Evolutionary conservation across 1,284 basidiomycete genomes (phyloP).

Genomic region (Ceratobasidium sp.): DNA sequence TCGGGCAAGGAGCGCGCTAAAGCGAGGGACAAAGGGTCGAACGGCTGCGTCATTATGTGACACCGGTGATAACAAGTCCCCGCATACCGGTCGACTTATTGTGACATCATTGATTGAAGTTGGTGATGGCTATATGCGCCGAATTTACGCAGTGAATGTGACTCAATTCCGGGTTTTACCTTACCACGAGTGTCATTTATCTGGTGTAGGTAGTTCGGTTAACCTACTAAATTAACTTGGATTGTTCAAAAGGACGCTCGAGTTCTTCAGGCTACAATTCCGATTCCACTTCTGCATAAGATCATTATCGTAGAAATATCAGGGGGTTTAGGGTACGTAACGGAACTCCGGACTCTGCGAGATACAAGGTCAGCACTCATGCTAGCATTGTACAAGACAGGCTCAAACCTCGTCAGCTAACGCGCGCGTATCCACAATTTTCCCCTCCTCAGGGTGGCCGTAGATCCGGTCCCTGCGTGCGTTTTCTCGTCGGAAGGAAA

Average conservation of each 20-base stretch:
- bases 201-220: too few relatives aligned
- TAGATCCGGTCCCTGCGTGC: conserved; percentile 30
- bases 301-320: not conserved
- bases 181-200: too few relatives aligned
- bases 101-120: not conserved
- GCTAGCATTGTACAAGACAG: too few relatives aligned
- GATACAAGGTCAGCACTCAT: not conserved
- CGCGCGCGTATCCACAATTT: conserved; percentile 29
- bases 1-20: not conserved
- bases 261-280: not conserved
- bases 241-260: not conserved
- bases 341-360: conserved; percentile 30
- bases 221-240: not conserved
- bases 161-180: not conserved
- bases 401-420: conserved; percentile 32
- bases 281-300: not conserved
- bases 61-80: too few relatives aligned
- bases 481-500: conserved; percentile 34
- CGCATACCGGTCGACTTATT: too few relatives aligned
- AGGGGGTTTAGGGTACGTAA: conserved; percentile 3
- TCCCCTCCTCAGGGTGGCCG: conserved; percentile 17
- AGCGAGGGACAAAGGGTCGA: not conserved
- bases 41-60: not conserved
- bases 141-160: not conserved
- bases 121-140: not conserved